Base-by-base conservation (phyloP, 352 stramenopile species). In the Phytophthora pistaciae region DNA sequence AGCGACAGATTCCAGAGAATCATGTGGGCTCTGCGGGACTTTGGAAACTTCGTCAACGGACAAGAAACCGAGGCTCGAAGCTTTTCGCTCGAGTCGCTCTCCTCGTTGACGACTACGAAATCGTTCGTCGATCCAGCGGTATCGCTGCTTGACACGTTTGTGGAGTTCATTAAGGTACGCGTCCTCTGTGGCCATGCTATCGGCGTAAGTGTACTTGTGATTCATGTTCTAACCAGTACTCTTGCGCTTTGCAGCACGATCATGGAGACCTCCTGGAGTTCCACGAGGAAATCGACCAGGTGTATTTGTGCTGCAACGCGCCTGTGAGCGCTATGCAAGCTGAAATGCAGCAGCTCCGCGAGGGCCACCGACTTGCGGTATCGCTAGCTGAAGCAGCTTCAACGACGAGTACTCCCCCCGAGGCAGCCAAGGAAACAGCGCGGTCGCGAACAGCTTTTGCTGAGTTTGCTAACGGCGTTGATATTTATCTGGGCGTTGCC, bases 81-180 rank as follows among this genome's bases (percentile, higher is more conserved):
- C 18, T 77, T 80, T 44, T 80, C 73, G 7, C 46, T 80, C 11
- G 53, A 77, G 44, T 77, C 73, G 33, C 55, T 80, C 29, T 3
- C 40, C 2, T 70, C 42, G 13, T 60, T 80, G 49, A 56, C 38
- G 8, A 48, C 68, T 18, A 80, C 73, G 3, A 80, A 77, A 23
- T 52, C 64, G 14, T 77, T 72, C n/a, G 60, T 72, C n/a, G 52
- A 56, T 42, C 59, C 61, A 4, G 74, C 33, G 8, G 65, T 46
- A 18, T 62, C 62, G 14, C 53, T 77, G 11, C 58, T 80, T 5
- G 73, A 36, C 7, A 36, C 29, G 29, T 36, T 36, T 36, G 29
- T 77, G 25, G 63, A 67, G 7, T 13, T 71, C 25, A 62, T 80
- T 14, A 29, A 29, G 61, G 73, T 79, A 77, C 25, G 63, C 52